These are phyloP conservation scores for Waltiozyma sp. DNA, from an alignment of 1,139 yeast species.

Conservation along the genomic window DNA sequence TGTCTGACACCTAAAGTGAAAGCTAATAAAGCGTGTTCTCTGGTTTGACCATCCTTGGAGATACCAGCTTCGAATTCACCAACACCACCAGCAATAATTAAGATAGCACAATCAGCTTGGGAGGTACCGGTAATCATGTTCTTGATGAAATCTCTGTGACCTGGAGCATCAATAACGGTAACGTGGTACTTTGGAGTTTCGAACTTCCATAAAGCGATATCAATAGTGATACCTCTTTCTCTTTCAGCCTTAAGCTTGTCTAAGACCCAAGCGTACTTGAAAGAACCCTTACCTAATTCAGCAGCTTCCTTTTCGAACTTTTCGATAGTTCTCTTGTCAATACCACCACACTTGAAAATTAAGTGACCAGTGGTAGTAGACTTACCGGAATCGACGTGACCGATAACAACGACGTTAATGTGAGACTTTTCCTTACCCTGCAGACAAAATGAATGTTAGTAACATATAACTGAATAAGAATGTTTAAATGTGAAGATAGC, in stretches of 20 bases:
- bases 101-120: slow-evolving; percentile 88
- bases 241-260: slow-evolving; percentile 95
- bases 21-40: slow-evolving; percentile 88
- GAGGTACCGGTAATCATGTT: slow-evolving; percentile 90
- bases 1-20: slow-evolving; percentile 86
- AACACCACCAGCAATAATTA: slow-evolving; percentile 82
- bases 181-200: slow-evolving; percentile 92
- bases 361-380: slow-evolving; percentile 98
- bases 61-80: slow-evolving; percentile 97
- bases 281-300: slow-evolving; percentile 96
- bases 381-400: slow-evolving; percentile 99
- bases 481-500: too few relatives aligned
- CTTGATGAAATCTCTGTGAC: slow-evolving; percentile 97
- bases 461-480: not conserved
- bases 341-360: slow-evolving; percentile 91
- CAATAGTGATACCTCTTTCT: slow-evolving; percentile 96
- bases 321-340: slow-evolving; percentile 96
- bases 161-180: slow-evolving; percentile 91
- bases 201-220: slow-evolving; percentile 92
- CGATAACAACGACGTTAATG: slow-evolving; percentile 99
- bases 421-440: slow-evolving; percentile 91
- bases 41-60: slow-evolving; percentile 88
- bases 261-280: slow-evolving; percentile 97
- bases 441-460: slow-evolving; percentile 5
- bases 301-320: slow-evolving; percentile 99